Evolutionary conservation across 306 rosid genomes (phyloP).

Genomic region (Pueraria montana): DNA sequence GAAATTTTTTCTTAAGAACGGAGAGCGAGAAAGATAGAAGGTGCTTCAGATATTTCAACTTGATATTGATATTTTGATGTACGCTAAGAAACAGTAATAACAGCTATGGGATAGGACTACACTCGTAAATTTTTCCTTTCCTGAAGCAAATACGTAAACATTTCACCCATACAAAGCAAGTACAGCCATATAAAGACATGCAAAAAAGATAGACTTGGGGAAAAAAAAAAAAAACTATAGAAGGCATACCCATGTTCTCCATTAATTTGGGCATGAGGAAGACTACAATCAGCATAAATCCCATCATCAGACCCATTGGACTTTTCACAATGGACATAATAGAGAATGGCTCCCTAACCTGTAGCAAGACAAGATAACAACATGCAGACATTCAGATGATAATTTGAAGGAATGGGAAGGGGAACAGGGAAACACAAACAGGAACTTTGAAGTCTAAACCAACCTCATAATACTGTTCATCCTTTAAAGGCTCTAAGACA

Average conservation of each 20-base stretch:
- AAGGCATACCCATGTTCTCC: conserved; percentile 91
- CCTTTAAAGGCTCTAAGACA: conserved; percentile 90
- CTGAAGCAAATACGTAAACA: conserved; percentile 19
- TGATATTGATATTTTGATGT: too few relatives aligned
- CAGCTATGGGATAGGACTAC: conserved; percentile 1
- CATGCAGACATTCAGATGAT: conserved; percentile 37
- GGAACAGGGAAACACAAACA: background rate
- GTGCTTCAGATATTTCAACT: too few relatives aligned
- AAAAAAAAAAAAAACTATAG: conserved; percentile 19
- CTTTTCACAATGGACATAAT: conserved; percentile 90
- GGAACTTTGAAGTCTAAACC: conserved; percentile 29
- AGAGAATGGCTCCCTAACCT: conserved; percentile 94
- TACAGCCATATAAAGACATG: conserved; percentile 29
- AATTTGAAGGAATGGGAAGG: conserved; percentile 22
- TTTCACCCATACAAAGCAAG: conserved; percentile 39
- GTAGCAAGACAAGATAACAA: conserved; percentile 50
- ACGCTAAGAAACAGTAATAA: conserved; percentile 23
- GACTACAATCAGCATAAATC: conserved; percentile 94
- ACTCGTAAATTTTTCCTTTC: conserved; percentile 36
- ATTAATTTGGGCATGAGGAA: conserved; percentile 95
- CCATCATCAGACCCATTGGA: conserved; percentile 99
- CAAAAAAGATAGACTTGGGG: conserved; percentile 8
- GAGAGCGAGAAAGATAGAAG: too few relatives aligned
- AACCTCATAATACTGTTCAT: conserved; percentile 92
- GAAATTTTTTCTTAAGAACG: background rate